Conservation (phyloP, 2,329 filamentous ascomycete species). For the Trichoderma cornu-damae region DNA sequence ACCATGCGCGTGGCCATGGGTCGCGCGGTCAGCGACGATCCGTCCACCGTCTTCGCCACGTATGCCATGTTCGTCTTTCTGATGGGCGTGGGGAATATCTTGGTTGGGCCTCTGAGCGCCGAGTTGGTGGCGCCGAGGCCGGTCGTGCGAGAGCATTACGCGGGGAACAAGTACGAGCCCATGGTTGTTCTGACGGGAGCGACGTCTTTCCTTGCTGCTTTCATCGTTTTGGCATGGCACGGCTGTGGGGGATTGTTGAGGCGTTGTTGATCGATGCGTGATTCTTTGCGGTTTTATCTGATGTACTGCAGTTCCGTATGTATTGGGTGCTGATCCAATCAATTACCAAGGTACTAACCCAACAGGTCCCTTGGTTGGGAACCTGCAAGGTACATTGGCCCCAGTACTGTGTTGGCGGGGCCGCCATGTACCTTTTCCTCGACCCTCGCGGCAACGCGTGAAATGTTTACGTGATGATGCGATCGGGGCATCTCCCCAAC, state of each 20-base stretch:
- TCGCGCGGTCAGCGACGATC: conserved; percentile 28
- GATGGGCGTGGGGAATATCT: conserved; percentile 32
- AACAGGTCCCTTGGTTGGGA: too few relatives aligned
- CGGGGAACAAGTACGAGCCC: conserved; percentile 19
- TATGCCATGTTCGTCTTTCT: conserved; percentile 29
- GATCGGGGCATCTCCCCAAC: too few relatives aligned
- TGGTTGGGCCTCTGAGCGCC: conserved; percentile 29
- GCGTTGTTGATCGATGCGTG: not conserved
- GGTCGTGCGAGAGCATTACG: conserved; percentile 26
- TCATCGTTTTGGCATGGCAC: conserved; percentile 17
- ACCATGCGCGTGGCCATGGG: conserved; percentile 28
- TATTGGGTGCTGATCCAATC: too few relatives aligned
- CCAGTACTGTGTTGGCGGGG: too few relatives aligned
- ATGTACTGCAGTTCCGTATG: too few relatives aligned
- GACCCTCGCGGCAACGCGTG: too few relatives aligned
- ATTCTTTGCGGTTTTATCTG: too few relatives aligned
- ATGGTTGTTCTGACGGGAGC: conserved; percentile 20
- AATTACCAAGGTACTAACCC: too few relatives aligned
- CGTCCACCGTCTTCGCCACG: conserved; percentile 25
- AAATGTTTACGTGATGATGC: too few relatives aligned
- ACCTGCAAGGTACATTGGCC: too few relatives aligned
- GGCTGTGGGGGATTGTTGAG: conserved; percentile 1
- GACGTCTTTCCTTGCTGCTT: conserved; percentile 15
- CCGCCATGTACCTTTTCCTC: too few relatives aligned
- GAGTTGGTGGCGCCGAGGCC: conserved; percentile 22